Evolutionary conservation across 176 grass and related monocot genomes (phyloP).

Genomic region (Carex myosuroides): DNA sequence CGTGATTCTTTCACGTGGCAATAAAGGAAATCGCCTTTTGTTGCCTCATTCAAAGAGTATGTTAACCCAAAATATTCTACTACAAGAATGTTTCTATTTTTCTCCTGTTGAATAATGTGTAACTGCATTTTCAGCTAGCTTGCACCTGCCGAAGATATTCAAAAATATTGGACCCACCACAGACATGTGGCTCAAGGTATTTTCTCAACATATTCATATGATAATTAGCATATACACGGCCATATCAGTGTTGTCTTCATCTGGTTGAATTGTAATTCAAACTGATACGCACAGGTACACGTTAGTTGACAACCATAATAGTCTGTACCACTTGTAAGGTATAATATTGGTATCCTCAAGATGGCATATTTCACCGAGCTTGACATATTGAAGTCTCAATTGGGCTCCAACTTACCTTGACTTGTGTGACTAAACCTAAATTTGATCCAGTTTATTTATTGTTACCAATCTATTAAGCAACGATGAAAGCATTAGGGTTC

Average conservation of each 20-base stretch:
- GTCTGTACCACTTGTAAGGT: background rate
- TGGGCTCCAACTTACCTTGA: background rate
- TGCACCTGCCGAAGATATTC: slow-evolving; percentile 58
- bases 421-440: background rate
- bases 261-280: background rate
- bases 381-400: background rate
- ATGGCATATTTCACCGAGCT: background rate
- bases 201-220: background rate
- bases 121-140: slow-evolving; percentile 47
- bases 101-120: background rate
- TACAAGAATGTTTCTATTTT: background rate
- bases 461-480: background rate
- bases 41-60: slow-evolving; percentile 75
- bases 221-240: no score
- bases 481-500: background rate
- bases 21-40: slow-evolving; percentile 65
- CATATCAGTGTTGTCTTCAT: background rate
- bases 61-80: slow-evolving; percentile 1
- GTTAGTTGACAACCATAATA: background rate
- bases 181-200: slow-evolving; percentile 81
- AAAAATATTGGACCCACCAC: slow-evolving; percentile 72
- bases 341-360: background rate
- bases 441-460: background rate
- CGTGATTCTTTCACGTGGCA: slow-evolving; percentile 79
- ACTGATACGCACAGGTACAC: background rate